Evolutionary conservation across 148 eudicot species (phyloP).

Genomic region (Vaccinium darrowii): DNA sequence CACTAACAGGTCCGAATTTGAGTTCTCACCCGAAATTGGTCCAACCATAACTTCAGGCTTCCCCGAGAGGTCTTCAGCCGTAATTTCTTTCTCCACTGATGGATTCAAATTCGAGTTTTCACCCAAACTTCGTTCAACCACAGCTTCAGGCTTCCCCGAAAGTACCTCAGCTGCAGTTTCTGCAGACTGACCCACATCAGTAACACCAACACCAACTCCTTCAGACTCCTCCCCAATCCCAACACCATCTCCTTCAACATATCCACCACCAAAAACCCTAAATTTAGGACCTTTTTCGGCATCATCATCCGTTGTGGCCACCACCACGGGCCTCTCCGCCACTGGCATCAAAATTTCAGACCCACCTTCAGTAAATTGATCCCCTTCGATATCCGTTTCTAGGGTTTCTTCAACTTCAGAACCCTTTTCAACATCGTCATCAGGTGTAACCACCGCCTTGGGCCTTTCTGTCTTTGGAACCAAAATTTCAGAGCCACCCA

Average conservation of each 20-base stretch:
- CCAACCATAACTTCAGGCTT: slow-evolving; percentile 6
- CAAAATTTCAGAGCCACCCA: slow-evolving; percentile 25
- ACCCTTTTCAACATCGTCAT: slow-evolving; percentile 25
- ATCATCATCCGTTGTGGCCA: slow-evolving; percentile 36
- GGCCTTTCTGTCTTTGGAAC: slow-evolving; percentile 25
- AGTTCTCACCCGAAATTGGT: not conserved
- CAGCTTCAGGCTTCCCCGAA: slow-evolving; percentile 11
- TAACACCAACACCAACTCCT: slow-evolving; percentile 22
- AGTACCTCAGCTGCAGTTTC: not conserved
- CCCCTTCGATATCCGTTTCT: slow-evolving; percentile 13
- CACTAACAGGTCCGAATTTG: not conserved
- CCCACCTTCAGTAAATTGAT: slow-evolving; percentile 23
- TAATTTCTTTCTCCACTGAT: not conserved
- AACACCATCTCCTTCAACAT: slow-evolving; percentile 25
- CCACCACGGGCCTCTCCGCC: slow-evolving; percentile 31
- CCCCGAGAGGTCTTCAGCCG: not conserved
- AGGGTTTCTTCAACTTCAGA: slow-evolving; percentile 16
- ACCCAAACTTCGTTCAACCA: not conserved
- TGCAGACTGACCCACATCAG: slow-evolving; percentile 16
- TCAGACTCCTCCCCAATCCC: slow-evolving; percentile 20
- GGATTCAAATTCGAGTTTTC: not conserved
- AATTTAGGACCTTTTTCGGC: slow-evolving; percentile 28
- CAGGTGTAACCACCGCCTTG: slow-evolving; percentile 34
- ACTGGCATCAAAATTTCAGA: slow-evolving; percentile 19
- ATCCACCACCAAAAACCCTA: slow-evolving; percentile 21